These are phyloP conservation scores for Acer saccharum DNA, from an alignment of 345 rosid species.

Conservation along the genomic window DNA sequence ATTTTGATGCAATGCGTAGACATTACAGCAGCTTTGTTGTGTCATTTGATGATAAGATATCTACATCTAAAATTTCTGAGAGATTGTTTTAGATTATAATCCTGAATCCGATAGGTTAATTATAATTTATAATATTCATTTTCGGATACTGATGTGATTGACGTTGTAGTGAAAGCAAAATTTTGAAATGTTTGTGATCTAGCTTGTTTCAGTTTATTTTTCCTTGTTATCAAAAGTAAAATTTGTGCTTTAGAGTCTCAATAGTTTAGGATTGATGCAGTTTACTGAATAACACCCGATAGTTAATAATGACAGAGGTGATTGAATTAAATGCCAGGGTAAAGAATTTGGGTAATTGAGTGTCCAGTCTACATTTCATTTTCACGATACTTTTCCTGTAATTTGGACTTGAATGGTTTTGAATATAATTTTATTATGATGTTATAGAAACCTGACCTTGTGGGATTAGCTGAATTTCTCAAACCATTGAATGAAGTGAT, in stretches of 20 bases:
- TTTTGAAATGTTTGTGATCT: background rate
- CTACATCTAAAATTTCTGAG: background rate
- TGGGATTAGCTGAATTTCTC: constrained; percentile 77
- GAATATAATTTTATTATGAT: constrained; percentile 22
- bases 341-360: background rate
- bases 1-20: background rate
- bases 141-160: background rate
- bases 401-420: background rate
- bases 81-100: background rate
- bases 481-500: constrained; percentile 84
- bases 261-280: background rate
- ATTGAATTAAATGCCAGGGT: background rate
- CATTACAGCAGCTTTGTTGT: background rate
- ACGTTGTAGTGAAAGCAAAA: background rate
- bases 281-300: background rate
- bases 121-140: background rate
- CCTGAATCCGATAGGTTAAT: background rate
- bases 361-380: background rate
- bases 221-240: background rate
- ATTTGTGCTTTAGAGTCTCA: background rate
- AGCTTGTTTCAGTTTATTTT: background rate
- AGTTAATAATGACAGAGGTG: background rate
- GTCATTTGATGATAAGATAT: background rate
- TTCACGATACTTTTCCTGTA: background rate
- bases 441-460: constrained; percentile 74